Evolutionary conservation across 768 basidiomycete genomes (phyloP).

Genomic region (Pisolithus microcarpus): DNA sequence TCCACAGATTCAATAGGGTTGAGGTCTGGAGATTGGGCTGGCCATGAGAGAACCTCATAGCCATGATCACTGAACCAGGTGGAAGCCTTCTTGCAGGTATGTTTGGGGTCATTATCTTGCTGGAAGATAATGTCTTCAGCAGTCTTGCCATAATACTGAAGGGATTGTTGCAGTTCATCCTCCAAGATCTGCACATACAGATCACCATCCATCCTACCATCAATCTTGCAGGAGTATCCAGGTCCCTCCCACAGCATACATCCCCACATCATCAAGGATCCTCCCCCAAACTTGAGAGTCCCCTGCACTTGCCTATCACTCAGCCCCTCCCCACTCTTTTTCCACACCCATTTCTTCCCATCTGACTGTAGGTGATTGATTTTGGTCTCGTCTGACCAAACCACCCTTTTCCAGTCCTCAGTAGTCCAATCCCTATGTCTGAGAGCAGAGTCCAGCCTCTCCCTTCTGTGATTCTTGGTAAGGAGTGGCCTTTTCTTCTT

Average conservation of each 20-base stretch:
- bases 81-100: not conserved
- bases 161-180: not conserved
- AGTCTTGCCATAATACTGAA: not conserved
- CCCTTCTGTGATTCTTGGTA: not conserved
- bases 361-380: constrained; percentile 27
- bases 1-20: not conserved
- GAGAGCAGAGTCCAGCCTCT: constrained; percentile 5
- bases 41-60: not conserved
- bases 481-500: too few relatives aligned
- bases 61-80: too few relatives aligned
- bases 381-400: constrained; percentile 22
- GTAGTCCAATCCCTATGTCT: constrained; percentile 9
- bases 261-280: not conserved
- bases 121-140: not conserved
- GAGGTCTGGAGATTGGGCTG: not conserved
- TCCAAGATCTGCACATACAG: not conserved
- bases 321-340: not conserved
- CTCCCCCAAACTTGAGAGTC: not conserved
- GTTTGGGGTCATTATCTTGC: not conserved
- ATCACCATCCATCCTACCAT: not conserved
- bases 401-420: constrained; percentile 14
- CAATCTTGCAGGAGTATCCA: not conserved
- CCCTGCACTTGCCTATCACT: not conserved
- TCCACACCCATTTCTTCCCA: constrained; percentile 13
- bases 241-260: not conserved